phyloP scores from a whole-genome alignment of 129 eudicot species.

The Kitagawia praeruptora region DNA sequence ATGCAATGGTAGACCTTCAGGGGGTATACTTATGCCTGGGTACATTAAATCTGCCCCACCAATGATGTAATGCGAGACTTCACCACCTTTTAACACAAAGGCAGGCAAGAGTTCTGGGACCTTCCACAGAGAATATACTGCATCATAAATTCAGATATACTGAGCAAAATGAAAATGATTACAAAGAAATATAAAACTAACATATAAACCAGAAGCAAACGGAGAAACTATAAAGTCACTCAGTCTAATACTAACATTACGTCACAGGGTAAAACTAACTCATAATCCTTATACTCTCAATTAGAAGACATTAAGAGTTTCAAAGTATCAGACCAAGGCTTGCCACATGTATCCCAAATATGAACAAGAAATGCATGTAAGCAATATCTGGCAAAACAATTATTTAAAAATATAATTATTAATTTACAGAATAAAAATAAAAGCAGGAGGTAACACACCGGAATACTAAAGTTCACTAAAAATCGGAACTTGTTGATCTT shows the following conservation, averaged over 20 bases:
- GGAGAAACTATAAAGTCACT: neutral
- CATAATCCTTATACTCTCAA: neutral
- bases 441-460: neutral
- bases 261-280: neutral
- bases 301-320: neutral
- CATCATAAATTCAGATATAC: conserved; percentile 13
- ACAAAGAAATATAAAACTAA: neutral
- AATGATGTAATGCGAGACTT: conserved; percentile 75
- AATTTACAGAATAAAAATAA: neutral
- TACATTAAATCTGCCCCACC: conserved; percentile 98
- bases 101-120: conserved; percentile 81
- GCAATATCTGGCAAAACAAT: neutral
- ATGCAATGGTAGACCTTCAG: conserved; percentile 72
- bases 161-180: neutral
- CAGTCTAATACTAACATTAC: neutral
- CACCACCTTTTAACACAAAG: conserved; percentile 84
- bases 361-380: neutral
- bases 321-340: neutral
- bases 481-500: neutral
- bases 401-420: neutral
- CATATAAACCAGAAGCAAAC: neutral
- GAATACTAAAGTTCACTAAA: neutral
- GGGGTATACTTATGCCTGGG: conserved; percentile 62
- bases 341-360: neutral
- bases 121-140: conserved; percentile 94